Conservation (phyloP, 2,329 filamentous ascomycete species). For the Penicillium sp. region DNA sequence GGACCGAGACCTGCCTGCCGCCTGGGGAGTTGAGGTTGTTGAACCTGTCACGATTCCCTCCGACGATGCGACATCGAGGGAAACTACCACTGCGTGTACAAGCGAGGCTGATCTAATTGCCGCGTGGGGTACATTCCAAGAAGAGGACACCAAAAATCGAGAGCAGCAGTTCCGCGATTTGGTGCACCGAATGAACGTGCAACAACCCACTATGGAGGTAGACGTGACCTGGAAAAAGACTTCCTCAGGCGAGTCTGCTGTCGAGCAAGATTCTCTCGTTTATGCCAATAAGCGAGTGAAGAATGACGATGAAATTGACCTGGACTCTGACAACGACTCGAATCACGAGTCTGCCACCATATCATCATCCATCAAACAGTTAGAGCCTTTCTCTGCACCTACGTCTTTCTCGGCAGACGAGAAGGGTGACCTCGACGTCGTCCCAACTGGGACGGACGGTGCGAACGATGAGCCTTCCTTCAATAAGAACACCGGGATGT, state of each 20-base stretch:
- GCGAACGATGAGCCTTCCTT: neutral
- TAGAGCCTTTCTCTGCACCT: neutral
- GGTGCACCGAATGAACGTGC: neutral
- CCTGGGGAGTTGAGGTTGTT: constrained; percentile 9
- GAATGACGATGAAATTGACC: constrained; percentile 58
- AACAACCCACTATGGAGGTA: neutral
- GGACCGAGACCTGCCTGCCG: constrained; percentile 3
- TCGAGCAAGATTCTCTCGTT: neutral
- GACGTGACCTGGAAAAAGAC: constrained; percentile 21
- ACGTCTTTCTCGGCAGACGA: neutral
- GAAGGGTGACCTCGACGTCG: neutral
- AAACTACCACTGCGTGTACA: neutral
- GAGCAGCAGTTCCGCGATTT: neutral
- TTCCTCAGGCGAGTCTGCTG: neutral
- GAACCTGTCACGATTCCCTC: neutral
- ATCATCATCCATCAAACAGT: neutral
- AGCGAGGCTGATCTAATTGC: neutral
- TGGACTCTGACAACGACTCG: constrained; percentile 34
- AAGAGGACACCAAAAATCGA: neutral
- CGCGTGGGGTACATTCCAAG: neutral
- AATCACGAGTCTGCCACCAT: neutral
- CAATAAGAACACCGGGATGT: constrained; percentile 12
- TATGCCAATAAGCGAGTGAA: constrained; percentile 29
- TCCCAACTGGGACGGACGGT: neutral
- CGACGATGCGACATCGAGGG: neutral